Percentiles rank a stretch among this genome's conserved stretches.
Conservation (phyloP, 75 land plant genomes). For the Pinus tabuliformis region DNA sequence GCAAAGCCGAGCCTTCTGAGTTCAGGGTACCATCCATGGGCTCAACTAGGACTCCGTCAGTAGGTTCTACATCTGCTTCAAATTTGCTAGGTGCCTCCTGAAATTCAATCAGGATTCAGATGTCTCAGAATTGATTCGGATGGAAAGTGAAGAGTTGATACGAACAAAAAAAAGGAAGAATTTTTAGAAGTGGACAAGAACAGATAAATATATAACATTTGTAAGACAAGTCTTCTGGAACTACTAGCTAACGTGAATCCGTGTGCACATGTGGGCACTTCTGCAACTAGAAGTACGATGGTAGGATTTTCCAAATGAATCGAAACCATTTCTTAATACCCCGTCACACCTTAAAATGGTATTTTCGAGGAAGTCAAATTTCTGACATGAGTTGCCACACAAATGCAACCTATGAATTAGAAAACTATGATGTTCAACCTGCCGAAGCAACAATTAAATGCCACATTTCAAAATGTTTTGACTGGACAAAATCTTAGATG, state of each 20-base stretch:
- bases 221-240: not conserved
- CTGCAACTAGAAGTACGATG: not conserved
- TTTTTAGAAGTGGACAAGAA: not conserved
- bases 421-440: not conserved
- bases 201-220: not conserved
- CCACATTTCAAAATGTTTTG: not conserved
- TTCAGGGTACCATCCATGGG: slow-evolving; percentile 63
- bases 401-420: not conserved
- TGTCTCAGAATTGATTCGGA: not conserved
- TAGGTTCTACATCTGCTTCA: slow-evolving; percentile 71
- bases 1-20: slow-evolving; percentile 61
- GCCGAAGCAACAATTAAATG: not conserved
- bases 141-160: not conserved
- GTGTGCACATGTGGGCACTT: not conserved
- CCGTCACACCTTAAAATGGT: not conserved
- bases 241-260: not conserved
- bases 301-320: no score
- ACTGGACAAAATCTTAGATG: no score
- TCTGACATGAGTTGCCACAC: not conserved
- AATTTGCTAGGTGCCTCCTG: slow-evolving; percentile 96
- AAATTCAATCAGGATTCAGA: slow-evolving; percentile 3
- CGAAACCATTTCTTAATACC: not conserved
- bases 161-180: not conserved
- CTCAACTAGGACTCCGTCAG: slow-evolving; percentile 44
- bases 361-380: not conserved